Base-by-base conservation (phyloP, 768 basidiomycete genomes). In the Leucosporidium scottii region DNA sequence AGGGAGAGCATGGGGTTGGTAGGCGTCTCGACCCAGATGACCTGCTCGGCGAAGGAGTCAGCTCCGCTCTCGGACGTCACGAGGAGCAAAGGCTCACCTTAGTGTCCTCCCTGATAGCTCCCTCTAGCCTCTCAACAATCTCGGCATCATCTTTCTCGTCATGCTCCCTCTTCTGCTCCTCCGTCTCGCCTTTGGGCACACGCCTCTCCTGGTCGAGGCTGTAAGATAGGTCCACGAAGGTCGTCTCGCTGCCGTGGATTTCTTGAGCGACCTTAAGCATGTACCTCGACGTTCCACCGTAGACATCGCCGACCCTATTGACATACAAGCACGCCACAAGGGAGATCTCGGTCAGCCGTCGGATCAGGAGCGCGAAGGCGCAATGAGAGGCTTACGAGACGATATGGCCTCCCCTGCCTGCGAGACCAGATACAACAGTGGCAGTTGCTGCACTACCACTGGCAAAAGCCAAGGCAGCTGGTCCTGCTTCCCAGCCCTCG, bases 1-100 rank as follows among this genome's bases (percentile, higher is more conserved):
- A 97, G 80, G 23, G 89, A 86, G 15, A 98, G 85, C 1, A 91
- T 91, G 0, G 94, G 94, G 80, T 97, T 98, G 4, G 94, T 98
- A 0, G 93, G 94, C 0, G 90, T 83, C 79, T 99, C 94, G 72
- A 96, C 85, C 92, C 93, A 97, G 64, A 99, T 84, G 15, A 96
- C 81, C 90, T 94, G 68, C 12, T 62, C n/a, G 48, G 56, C 25
- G 27, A 27, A 34, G 34, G 10, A 34, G 25, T 30, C n/a, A 30
- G 31, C 8, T 61, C 48, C 20, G 10, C 17, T 57, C 20, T 15
- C 10, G 20, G 27, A 20, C 53, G 13, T 53, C 21, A 3, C 30
- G 8, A 31, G 18, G 30, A 56, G 31, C 13, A 23, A 56, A 9
- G 30, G 18, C 83, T 25, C 58, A 90, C 90, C 83, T 89, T 91